Conservation (phyloP, 352 stramenopile genomes). For the Phytophthora cactorum region DNA sequence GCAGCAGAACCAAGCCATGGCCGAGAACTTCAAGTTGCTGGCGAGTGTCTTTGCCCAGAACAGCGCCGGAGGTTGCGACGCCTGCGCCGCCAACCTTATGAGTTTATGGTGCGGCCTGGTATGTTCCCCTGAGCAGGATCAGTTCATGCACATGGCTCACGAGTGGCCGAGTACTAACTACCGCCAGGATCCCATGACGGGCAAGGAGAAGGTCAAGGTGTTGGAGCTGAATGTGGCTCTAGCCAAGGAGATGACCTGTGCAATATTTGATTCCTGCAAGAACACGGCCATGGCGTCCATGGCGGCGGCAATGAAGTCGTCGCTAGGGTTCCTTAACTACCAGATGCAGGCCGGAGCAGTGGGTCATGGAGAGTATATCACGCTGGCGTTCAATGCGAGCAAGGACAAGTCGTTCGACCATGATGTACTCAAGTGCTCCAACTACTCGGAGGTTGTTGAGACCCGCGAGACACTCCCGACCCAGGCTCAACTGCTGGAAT, state of each 20-base stretch:
- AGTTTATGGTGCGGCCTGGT: conserved; percentile 88
- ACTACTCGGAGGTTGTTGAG: conserved; percentile 71
- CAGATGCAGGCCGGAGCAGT: conserved; percentile 89
- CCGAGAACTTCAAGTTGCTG: conserved; percentile 86
- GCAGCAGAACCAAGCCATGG: conserved; percentile 91
- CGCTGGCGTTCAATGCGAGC: conserved; percentile 66
- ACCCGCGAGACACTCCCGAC: conserved; percentile 50
- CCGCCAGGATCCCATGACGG: conserved; percentile 78
- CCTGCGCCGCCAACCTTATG: conserved; percentile 86
- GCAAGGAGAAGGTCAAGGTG: conserved; percentile 76
- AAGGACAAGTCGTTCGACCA: conserved; percentile 56
- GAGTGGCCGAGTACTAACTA: conserved; percentile 74
- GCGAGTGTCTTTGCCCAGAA: conserved; percentile 74
- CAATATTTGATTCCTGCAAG: conserved; percentile 87
- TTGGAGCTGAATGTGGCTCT: conserved; percentile 82
- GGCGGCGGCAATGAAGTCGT: conserved; percentile 79
- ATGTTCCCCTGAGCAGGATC: conserved; percentile 76
- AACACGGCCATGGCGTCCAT: conserved; percentile 83
- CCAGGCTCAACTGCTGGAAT: conserved; percentile 72
- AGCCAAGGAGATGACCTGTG: conserved; percentile 73
- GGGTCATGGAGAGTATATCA: conserved; percentile 89
- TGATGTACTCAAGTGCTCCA: conserved; percentile 71
- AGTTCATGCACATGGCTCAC: conserved; percentile 78
- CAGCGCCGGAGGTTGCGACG: conserved; percentile 75
- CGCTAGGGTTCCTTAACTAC: conserved; percentile 89